These are phyloP conservation scores for Parathielavia appendiculata DNA, from an alignment of 495 filamentous ascomycete species.

Conservation along the genomic window DNA sequence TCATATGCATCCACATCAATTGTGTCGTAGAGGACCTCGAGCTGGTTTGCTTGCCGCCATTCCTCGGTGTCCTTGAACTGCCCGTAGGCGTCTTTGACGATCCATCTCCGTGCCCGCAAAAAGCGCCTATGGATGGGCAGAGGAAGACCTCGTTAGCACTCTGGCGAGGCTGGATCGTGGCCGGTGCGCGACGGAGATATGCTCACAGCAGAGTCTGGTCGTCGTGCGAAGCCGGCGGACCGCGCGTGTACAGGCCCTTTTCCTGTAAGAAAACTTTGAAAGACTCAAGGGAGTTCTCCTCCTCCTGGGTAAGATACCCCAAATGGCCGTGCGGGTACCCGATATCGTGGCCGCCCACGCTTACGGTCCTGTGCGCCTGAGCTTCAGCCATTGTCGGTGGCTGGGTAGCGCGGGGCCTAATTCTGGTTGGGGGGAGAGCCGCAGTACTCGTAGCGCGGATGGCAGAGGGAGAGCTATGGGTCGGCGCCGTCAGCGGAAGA, in stretches of 20 bases:
- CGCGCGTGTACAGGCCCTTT: constrained; percentile 60
- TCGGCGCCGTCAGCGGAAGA: not conserved
- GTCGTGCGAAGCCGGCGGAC: constrained; percentile 58
- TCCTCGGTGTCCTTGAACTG: constrained; percentile 88
- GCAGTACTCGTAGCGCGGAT: no score
- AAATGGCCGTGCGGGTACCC: constrained; percentile 64
- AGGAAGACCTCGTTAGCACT: not conserved
- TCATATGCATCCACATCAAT: constrained; percentile 81
- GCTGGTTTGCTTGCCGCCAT: constrained; percentile 74
- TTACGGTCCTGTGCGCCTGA: constrained; percentile 20
- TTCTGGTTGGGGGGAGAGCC: not conserved
- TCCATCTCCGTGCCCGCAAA: constrained; percentile 71
- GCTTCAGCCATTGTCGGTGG: constrained; percentile 8
- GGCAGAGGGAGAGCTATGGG: not conserved
- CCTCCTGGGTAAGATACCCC: constrained; percentile 63
- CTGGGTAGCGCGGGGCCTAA: not conserved
- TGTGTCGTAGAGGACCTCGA: constrained; percentile 67
- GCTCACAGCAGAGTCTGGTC: constrained; percentile 77
- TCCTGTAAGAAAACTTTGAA: constrained; percentile 65
- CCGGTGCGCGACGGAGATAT: not conserved
- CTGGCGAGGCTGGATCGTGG: not conserved
- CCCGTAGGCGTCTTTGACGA: constrained; percentile 63
- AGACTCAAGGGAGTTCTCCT: constrained; percentile 56
- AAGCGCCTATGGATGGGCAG: constrained; percentile 55
- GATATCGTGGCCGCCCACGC: constrained; percentile 37